Evolutionary conservation across 2,329 filamentous ascomycete species (phyloP).

Genomic region (Penicillium sp.): DNA sequence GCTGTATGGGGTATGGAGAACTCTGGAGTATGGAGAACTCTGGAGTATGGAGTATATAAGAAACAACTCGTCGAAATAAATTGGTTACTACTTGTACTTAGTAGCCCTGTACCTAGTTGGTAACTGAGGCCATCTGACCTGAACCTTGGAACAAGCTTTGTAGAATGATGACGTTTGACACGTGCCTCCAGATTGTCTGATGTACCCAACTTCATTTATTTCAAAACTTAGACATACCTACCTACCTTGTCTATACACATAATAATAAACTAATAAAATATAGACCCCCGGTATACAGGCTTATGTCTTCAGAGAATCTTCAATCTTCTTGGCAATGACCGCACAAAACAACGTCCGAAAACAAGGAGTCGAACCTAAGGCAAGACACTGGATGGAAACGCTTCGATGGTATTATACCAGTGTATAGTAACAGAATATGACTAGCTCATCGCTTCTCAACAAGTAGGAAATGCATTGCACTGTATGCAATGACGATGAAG

Average conservation of each 20-base stretch:
- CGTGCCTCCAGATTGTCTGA: not conserved
- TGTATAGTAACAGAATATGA: not conserved
- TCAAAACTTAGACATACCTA: not conserved
- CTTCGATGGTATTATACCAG: not conserved
- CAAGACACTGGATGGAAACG: not conserved
- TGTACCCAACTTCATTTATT: not conserved
- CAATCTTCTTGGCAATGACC: not conserved
- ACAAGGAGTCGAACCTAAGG: not conserved
- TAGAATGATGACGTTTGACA: slow-evolving; percentile 20
- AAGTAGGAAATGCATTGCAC: slow-evolving; percentile 87
- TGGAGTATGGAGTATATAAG: not conserved
- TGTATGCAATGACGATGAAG: slow-evolving; percentile 86
- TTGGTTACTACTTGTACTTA: too few species aligned
- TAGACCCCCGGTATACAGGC: too few species aligned
- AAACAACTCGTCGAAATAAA: not conserved
- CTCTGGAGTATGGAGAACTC: not conserved
- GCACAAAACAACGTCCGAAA: not conserved
- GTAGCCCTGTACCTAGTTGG: not conserved
- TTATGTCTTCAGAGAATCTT: not conserved
- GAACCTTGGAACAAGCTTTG: not conserved
- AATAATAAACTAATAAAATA: not conserved
- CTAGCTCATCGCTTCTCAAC: slow-evolving; percentile 72
- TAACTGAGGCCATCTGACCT: not conserved
- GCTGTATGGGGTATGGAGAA: not conserved
- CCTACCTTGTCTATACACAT: slow-evolving; percentile 12